A percentile compares a stretch with the other conserved stretches of the same genome.
These are phyloP conservation scores for Bodo saltans DNA, from an alignment of 78 protist genomes.

Conservation along the genomic window DNA sequence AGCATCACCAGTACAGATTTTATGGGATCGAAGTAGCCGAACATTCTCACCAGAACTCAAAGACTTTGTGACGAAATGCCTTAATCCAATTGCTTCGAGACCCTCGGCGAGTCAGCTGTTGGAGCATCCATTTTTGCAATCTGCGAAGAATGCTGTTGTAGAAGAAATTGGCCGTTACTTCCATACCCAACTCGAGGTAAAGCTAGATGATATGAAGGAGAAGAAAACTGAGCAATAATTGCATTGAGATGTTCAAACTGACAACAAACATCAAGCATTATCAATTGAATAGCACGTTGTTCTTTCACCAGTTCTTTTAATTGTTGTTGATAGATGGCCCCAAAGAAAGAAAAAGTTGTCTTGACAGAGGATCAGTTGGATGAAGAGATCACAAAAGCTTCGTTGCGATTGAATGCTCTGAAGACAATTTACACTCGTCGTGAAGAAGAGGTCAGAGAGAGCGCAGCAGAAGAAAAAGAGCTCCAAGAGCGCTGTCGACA, in stretches of 20 bases:
- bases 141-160: not conserved
- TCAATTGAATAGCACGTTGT: no score
- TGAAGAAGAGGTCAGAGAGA: not conserved
- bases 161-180: no score
- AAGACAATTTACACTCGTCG: not conserved
- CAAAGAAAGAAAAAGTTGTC: not conserved
- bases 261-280: no score
- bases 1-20: not conserved
- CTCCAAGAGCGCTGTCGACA: not conserved
- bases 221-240: no score
- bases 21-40: not conserved
- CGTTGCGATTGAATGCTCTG: not conserved
- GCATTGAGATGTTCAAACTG: no score
- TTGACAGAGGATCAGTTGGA: not conserved
- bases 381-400: not conserved
- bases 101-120: not conserved
- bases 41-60: not conserved
- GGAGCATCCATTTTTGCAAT: not conserved
- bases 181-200: no score
- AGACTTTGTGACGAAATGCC: not conserved
- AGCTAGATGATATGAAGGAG: no score
- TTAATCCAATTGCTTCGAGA: not conserved
- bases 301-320: no score
- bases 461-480: not conserved
- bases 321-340: not conserved